phyloP scores from a whole-genome alignment of 2,329 filamentous ascomycete genomes.

The Didymella arachidicola region DNA sequence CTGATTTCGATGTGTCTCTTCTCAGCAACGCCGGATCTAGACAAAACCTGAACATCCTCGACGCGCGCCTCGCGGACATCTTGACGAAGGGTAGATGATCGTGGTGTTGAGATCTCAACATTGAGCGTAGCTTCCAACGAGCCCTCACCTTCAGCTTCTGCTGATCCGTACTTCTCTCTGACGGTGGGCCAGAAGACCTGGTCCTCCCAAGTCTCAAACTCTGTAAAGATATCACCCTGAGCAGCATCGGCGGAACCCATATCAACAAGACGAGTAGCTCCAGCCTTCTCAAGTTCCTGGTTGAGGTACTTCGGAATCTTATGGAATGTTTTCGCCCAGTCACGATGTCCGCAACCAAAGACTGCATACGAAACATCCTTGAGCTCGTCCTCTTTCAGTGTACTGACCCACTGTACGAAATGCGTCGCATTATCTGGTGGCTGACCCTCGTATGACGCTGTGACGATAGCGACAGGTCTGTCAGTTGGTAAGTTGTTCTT shows the following conservation, averaged over 20 bases:
- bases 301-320: conserved; percentile 52
- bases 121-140: conserved; percentile 40
- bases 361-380: conserved; percentile 50
- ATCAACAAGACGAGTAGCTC: conserved; percentile 42
- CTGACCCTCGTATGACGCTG: conserved; percentile 54
- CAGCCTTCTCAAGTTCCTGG: conserved; percentile 37
- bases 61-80: conserved; percentile 49
- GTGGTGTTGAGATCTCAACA: conserved; percentile 46
- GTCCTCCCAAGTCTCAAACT: conserved; percentile 54
- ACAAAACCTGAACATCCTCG: conserved; percentile 42
- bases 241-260: conserved; percentile 50
- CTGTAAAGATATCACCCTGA: conserved; percentile 51
- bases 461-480: conserved; percentile 51
- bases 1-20: conserved; percentile 55
- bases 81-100: conserved; percentile 48
- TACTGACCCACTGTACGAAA: conserved; percentile 52
- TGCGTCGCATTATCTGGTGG: conserved; percentile 55
- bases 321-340: conserved; percentile 55
- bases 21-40: conserved; percentile 35
- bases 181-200: conserved; percentile 49
- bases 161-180: conserved; percentile 41
- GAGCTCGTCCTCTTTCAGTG: conserved; percentile 38
- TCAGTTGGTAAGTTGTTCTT: conserved; percentile 48
- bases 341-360: conserved; percentile 54
- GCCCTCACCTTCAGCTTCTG: conserved; percentile 32